Base-by-base conservation (phyloP, 164 flowering plant genomes). In the Dillenia suffruticosa region DNA sequence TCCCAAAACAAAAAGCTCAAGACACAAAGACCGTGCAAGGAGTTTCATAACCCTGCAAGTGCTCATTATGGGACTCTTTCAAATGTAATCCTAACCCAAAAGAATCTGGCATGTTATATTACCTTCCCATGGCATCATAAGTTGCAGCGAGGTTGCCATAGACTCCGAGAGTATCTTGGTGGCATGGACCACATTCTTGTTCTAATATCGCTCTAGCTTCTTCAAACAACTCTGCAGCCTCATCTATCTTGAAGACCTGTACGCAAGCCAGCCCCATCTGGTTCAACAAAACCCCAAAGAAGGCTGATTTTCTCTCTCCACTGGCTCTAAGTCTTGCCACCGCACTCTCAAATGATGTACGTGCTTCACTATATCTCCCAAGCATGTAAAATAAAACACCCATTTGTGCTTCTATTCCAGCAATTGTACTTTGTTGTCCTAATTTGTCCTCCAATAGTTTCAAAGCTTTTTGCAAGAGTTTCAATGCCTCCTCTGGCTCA, bases 91-190 rank as follows among this genome's bases (percentile, higher is more conserved):
- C 6, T 5, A 32, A 32, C 40, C 40, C 40, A 32, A 32, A 32
- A 32, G 40, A 32, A 6, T 32, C 40, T 32, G 40, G 7, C 40
- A 32, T 32, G 7, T 6, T 32, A 32, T 32, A 32, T 71, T 81
- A 91, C 99, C 99, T 92, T 63, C 97, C 99, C 90, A 86, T 79
- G 53, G 99, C 99, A 77, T 92, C 99, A 80, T 91, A 94, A 44
- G 94, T 89, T 17, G 96, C 97, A 0, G 97, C 99, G 43, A 94
- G 97, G 75, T 91, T 94, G 79, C 96, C 85, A 61, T 89, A 92
- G 12, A 92, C 88, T 44, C 97, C 97, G 63, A 94, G 84, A 0
- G 97, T 88, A 70, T 94, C 99, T 65, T 85, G 96, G 69, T 94
- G 96, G 62, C 86, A 88, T 5, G 90, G 80, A 9, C 96, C 97